Evolutionary conservation across 2,329 filamentous ascomycete species (phyloP).

Genomic region (Chaetomium sp.): DNA sequence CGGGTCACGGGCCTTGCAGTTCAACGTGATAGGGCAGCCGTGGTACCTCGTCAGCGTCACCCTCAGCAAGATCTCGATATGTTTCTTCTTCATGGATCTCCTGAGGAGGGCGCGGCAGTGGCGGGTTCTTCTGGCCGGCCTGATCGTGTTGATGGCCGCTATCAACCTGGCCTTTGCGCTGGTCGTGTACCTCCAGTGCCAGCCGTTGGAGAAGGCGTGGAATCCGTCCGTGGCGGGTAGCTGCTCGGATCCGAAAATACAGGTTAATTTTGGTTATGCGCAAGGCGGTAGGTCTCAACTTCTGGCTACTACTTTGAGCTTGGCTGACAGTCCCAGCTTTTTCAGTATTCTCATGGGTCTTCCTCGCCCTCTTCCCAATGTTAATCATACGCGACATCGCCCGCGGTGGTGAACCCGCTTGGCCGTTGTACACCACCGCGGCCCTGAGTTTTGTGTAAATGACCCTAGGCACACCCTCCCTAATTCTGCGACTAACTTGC

Average conservation of each 20-base stretch:
- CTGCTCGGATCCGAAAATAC: slow-evolving; percentile 41
- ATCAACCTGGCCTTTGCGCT: slow-evolving; percentile 41
- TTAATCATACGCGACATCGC: slow-evolving; percentile 40
- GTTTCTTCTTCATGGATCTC: slow-evolving; percentile 41
- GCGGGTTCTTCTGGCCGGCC: slow-evolving; percentile 38
- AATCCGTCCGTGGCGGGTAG: slow-evolving; percentile 36
- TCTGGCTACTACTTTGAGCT: neutral
- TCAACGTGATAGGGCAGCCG: slow-evolving; percentile 42
- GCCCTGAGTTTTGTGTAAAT: slow-evolving; percentile 39
- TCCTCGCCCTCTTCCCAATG: slow-evolving; percentile 42
- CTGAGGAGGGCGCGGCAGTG: slow-evolving; percentile 38
- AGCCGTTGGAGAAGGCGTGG: slow-evolving; percentile 45
- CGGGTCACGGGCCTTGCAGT: slow-evolving; percentile 38
- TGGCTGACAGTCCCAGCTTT: slow-evolving; percentile 36
- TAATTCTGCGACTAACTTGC: neutral
- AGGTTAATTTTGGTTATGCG: slow-evolving; percentile 42
- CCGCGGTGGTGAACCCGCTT: slow-evolving; percentile 36
- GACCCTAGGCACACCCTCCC: neutral
- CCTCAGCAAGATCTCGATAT: slow-evolving; percentile 44
- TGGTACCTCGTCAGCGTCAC: slow-evolving; percentile 43
- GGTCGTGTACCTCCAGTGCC: slow-evolving; percentile 43
- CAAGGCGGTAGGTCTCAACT: slow-evolving; percentile 38
- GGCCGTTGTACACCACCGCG: slow-evolving; percentile 43
- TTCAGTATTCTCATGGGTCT: slow-evolving; percentile 43
- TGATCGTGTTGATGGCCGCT: slow-evolving; percentile 40